Evolutionary conservation across 352 stramenopile species (phyloP).

Genomic region (Globisporangium parvum): DNA sequence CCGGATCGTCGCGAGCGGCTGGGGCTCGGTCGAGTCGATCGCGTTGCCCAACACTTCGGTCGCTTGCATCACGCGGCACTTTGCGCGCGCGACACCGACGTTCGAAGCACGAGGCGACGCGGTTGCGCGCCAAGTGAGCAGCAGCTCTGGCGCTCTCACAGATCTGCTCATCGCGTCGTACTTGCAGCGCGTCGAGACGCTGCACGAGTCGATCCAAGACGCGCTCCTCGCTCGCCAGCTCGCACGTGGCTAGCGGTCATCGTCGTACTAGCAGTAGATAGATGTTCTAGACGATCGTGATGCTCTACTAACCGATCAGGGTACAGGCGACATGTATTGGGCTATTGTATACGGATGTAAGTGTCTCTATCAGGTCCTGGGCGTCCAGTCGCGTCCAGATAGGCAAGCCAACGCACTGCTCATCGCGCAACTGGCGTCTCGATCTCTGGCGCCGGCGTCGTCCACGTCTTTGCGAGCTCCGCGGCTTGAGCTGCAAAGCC

Average conservation of each 20-base stretch:
- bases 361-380: neutral
- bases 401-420: neutral
- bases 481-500: conserved; percentile 33
- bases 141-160: neutral
- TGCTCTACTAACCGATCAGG: neutral
- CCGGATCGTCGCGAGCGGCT: neutral
- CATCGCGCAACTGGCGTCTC: neutral
- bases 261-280: too few relatives aligned
- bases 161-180: conserved; percentile 11
- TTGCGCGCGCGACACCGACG: conserved; percentile 2
- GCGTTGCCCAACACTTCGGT: neutral
- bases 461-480: conserved; percentile 11
- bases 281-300: neutral
- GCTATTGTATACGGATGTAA: neutral
- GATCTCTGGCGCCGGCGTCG: neutral
- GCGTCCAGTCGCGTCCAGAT: too few relatives aligned
- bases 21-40: neutral
- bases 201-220: conserved; percentile 9
- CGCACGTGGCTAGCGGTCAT: neutral
- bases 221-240: neutral
- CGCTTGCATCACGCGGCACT: conserved; percentile 1
- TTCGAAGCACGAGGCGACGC: neutral
- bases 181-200: conserved; percentile 2
- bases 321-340: neutral
- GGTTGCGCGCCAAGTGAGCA: neutral